Evolutionary conservation across 345 rosid species (phyloP), one percentile per base, ranked within the genome.

Genomic region (Eucalyptus cloeziana): DNA sequence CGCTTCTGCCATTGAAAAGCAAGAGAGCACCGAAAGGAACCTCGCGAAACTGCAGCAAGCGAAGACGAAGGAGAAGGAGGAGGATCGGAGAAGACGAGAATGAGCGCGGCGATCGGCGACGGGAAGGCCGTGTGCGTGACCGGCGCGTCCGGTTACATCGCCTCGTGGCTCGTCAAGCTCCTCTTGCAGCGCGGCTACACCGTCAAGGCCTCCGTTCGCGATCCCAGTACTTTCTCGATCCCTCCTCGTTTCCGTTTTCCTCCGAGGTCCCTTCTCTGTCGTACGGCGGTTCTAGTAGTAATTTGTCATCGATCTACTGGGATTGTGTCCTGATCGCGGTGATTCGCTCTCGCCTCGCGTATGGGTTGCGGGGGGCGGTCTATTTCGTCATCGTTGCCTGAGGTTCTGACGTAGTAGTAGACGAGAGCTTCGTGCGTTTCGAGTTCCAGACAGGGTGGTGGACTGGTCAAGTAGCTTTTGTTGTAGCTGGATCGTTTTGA

Each of bases 81-180:
- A n/a, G 71, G 0, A 64, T 64, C 37, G 71, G 71, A 64, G 71
- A n/a, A n/a, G 76, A n/a, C 76, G 50, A 89, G 85, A 88, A 95
- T 94, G 97, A 94, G 93, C 91, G 56, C 89, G 87, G 92, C 19
- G 30, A 27, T 90, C 89, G 96, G 88, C 89, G 87, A 86, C 0
- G 96, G 96, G n/a, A 93, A 96, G 91, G 90, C 79, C 40, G 98
- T 96, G 31, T 95, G 98, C 91, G 99, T 96, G 13, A 96, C 99
- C 51, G 99, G 98, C 49, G 99, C 98, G 56, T 96, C 98, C 47
- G 97, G 99, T 86, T 96, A 96, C 95, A 96, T 96, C 52, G 98
- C 99, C 64, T 94, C 98, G 22, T 96, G 98, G 97, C 91, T 96
- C 47, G 98, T 96, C 51, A 94, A 96, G 94, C 93, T 96, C 91